Base-by-base conservation (phyloP, 345 rosid species). In the Gossypioides kirkii region DNA sequence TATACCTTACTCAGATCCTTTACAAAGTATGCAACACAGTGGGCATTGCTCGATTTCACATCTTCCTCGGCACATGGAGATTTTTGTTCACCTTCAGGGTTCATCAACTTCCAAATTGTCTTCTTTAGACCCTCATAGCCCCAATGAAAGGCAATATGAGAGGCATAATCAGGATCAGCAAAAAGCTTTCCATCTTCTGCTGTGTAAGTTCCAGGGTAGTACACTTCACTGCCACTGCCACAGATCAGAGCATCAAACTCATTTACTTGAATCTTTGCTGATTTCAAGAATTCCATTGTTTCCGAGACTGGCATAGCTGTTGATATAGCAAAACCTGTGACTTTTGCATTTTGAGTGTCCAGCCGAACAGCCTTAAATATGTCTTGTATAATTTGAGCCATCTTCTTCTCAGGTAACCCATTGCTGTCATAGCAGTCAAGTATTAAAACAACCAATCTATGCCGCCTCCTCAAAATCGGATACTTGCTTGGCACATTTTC, bases 111-210 rank as follows among this genome's bases (percentile, higher is more conserved):
- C 90, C 92, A 90, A 52, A 94, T 90, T 38, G 98, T 94, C 79
- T 81, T 92, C 83, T 87, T 87, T 26, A 94, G 90, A 68, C 98
- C 98, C 61, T 90, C 96, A 41, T 80, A 76, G 6, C 97, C 98
- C 98, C 98, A 94, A 0, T 94, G 90, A 65, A 92, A 94, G 56
- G 88, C 98, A 1, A 94, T 90, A 79, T 94, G 98, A 4, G 92
- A 69, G 26, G 91, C 85, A 73, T 94, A 94, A 81, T 94, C 98
- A 4, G 93, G 87, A 86, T 94, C 98, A 0, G 92, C 94, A 17
- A 82, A 70, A 77, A 92, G 88, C 80, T 84, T 90, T 36, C 98
- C 92, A 1, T 83, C 87, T 77, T 81, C 97, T 72, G 85, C 86
- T 0, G 84, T 79, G 26, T 84, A 82, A 42, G 80, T 72, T 28